These are phyloP conservation scores for Cladosporium sp. DNA, from an alignment of 2,329 filamentous ascomycete genomes.

Conservation along the genomic window DNA sequence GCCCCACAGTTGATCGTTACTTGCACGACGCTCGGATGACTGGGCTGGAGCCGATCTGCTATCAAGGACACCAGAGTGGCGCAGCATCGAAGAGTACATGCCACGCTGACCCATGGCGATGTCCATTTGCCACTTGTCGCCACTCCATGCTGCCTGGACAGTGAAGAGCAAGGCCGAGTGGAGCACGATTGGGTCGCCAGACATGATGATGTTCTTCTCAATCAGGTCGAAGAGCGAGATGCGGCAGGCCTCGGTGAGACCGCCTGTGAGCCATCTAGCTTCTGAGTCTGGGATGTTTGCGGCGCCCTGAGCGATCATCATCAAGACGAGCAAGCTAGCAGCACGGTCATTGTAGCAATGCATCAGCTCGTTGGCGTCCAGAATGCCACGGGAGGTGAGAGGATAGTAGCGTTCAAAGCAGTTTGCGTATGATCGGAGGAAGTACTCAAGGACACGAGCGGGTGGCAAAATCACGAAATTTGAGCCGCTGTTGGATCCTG, in stretches of 20 bases:
- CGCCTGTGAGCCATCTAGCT: slow-evolving; percentile 64
- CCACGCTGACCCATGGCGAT: slow-evolving; percentile 72
- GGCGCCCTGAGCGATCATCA: slow-evolving; percentile 73
- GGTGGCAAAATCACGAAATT: slow-evolving; percentile 68
- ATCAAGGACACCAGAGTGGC: slow-evolving; percentile 68
- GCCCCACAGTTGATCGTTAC: slow-evolving; percentile 58
- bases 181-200: slow-evolving; percentile 63
- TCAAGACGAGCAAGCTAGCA: slow-evolving; percentile 64
- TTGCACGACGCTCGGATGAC: slow-evolving; percentile 49
- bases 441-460: slow-evolving; percentile 65
- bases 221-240: slow-evolving; percentile 72
- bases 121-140: slow-evolving; percentile 77
- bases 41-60: slow-evolving; percentile 43
- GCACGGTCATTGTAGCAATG: slow-evolving; percentile 62
- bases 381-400: slow-evolving; percentile 58
- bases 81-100: slow-evolving; percentile 72
- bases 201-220: slow-evolving; percentile 69
- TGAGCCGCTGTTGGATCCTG: slow-evolving; percentile 53
- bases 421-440: slow-evolving; percentile 65
- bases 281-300: slow-evolving; percentile 65
- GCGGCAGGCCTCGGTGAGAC: slow-evolving; percentile 68
- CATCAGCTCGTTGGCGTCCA: slow-evolving; percentile 68
- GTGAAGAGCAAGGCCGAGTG: slow-evolving; percentile 68
- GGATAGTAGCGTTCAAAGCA: slow-evolving; percentile 67
- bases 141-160: slow-evolving; percentile 69